These are phyloP conservation scores for Byssochlamys sp. DNA, from an alignment of 2,329 filamentous ascomycete genomes.

Conservation along the genomic window DNA sequence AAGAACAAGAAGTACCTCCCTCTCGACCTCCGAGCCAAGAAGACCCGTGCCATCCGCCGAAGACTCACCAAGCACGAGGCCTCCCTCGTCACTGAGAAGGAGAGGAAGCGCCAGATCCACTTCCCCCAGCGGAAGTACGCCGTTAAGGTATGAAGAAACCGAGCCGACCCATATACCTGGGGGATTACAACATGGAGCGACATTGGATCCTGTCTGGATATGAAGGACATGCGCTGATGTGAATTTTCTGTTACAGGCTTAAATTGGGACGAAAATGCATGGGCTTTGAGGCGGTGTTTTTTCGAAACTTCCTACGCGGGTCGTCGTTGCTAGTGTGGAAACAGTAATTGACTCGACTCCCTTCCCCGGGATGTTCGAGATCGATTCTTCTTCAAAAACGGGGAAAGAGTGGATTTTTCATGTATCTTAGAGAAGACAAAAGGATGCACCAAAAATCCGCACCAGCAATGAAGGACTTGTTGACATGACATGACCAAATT, in stretches of 20 bases:
- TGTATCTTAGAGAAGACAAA: constrained; percentile 35
- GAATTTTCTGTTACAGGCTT: constrained; percentile 17
- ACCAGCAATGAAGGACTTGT: constrained; percentile 22
- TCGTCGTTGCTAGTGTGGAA: constrained; percentile 21
- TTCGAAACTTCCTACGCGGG: constrained; percentile 10
- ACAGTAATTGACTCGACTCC: constrained; percentile 21
- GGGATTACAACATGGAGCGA: not conserved
- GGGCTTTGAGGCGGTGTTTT: constrained; percentile 23
- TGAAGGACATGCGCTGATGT: constrained; percentile 1
- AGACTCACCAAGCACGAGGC: constrained; percentile 87
- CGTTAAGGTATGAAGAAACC: constrained; percentile 68
- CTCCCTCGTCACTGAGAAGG: constrained; percentile 75
- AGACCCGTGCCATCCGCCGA: constrained; percentile 95
- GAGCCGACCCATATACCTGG: constrained; percentile 1
- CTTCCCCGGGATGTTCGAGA: constrained; percentile 20
- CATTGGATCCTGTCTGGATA: not conserved
- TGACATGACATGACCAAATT: constrained; percentile 14
- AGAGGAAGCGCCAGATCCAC: constrained; percentile 89
- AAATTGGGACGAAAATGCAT: constrained; percentile 16
- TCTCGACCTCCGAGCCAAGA: constrained; percentile 95
- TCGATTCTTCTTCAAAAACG: constrained; percentile 18
- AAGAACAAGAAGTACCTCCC: constrained; percentile 99
- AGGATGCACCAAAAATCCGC: constrained; percentile 13
- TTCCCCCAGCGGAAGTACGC: constrained; percentile 98
- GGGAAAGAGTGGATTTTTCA: constrained; percentile 17